Percentiles rank a stretch among this genome's conserved stretches.
These are phyloP conservation scores for Naegleria lovaniensis DNA, from an alignment of 208 protist genomes.

Conservation along the genomic window DNA sequence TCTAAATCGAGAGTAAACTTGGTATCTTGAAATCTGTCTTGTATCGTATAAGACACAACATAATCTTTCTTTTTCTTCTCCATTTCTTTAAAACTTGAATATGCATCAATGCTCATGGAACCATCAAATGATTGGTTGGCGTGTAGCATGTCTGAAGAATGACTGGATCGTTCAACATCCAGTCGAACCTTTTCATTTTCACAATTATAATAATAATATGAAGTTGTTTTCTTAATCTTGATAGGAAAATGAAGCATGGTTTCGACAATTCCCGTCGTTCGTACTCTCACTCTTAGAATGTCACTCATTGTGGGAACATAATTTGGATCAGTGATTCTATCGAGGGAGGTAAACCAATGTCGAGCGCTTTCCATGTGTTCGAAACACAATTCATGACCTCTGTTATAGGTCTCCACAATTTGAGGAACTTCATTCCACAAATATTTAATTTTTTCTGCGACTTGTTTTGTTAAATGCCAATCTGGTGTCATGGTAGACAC, in stretches of 20 bases:
- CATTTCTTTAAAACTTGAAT: not conserved
- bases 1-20: not conserved
- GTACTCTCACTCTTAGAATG: slow-evolving; percentile 4
- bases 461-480: not conserved
- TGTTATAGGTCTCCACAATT: not conserved
- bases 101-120: not conserved
- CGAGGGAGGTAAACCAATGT: slow-evolving; percentile 16
- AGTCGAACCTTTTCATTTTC: not conserved
- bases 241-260: slow-evolving; percentile 21
- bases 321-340: not conserved
- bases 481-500: not conserved
- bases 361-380: slow-evolving; percentile 17
- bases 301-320: slow-evolving; percentile 31
- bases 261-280: slow-evolving; percentile 37
- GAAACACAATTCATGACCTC: not conserved
- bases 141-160: not conserved
- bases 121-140: not conserved
- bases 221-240: not conserved
- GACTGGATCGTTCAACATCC: not conserved
- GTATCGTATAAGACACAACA: not conserved
- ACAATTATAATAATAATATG: not conserved
- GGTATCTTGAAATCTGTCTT: not conserved
- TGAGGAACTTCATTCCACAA: not conserved
- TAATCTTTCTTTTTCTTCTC: not conserved
- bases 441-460: not conserved